phyloP scores from a whole-genome alignment of 192 early-diverging fungal species.

The Backusella liffmaniae region DNA sequence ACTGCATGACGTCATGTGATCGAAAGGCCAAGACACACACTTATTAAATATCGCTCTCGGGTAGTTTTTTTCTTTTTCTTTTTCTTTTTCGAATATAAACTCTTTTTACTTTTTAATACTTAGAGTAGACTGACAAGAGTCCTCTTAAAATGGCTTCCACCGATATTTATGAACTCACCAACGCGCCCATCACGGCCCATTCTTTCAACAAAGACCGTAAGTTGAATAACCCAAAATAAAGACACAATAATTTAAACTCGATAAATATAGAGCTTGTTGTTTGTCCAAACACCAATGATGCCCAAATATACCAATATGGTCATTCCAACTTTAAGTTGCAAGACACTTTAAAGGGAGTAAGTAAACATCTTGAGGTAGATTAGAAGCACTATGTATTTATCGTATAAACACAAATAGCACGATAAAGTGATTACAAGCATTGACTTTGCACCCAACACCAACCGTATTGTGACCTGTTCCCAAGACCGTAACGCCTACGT shows the following conservation, averaged over 20 bases:
- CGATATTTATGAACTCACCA: slow-evolving; percentile 58
- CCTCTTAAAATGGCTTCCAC: slow-evolving; percentile 54
- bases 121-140: slow-evolving; percentile 58
- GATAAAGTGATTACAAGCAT: slow-evolving; percentile 93
- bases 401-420: slow-evolving; percentile 54
- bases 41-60: background rate
- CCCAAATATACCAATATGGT: slow-evolving; percentile 80
- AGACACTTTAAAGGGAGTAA: slow-evolving; percentile 73
- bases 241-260: background rate
- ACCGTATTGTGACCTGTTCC: slow-evolving; percentile 94
- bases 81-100: background rate
- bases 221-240: background rate
- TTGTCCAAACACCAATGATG: slow-evolving; percentile 87
- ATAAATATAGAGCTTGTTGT: slow-evolving; percentile 80
- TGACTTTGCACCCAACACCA: slow-evolving; percentile 94
- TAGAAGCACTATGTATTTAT: background rate
- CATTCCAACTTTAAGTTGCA: slow-evolving; percentile 59
- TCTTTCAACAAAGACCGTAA: slow-evolving; percentile 87
- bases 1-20: background rate
- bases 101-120: background rate
- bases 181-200: slow-evolving; percentile 88
- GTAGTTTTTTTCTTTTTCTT: background rate
- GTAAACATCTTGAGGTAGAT: background rate
- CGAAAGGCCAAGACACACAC: background rate
- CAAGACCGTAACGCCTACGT: slow-evolving; percentile 99